Percentiles rank a stretch among this genome's conserved stretches.
These are phyloP conservation scores for Eruca vesicaria DNA, from an alignment of 441 rosid species.

Conservation along the genomic window DNA sequence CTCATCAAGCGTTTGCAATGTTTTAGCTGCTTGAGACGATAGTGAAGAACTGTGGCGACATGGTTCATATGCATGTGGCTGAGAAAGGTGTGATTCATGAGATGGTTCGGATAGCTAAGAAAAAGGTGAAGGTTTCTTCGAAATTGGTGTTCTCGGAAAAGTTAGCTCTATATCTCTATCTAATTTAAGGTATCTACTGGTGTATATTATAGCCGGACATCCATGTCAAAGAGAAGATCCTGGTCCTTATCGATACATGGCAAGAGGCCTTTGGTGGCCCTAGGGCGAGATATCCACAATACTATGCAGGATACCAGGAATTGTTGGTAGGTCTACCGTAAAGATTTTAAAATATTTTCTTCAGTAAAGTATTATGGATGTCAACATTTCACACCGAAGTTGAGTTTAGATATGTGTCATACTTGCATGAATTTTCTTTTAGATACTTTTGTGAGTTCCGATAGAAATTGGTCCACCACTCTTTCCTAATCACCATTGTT, in stretches of 20 bases:
- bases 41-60: conserved; percentile 94
- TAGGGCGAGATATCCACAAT: conserved; percentile 96
- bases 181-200: conserved; percentile 30
- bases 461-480: conserved; percentile 6
- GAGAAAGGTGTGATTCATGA: conserved; percentile 93
- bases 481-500: conserved; percentile 16
- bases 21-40: conserved; percentile 91
- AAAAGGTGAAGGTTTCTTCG: conserved; percentile 64
- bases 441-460: conserved; percentile 4
- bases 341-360: conserved; percentile 2
- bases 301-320: conserved; percentile 93
- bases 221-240: conserved; percentile 92
- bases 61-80: conserved; percentile 97
- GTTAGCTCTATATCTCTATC: conserved; percentile 12
- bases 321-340: conserved; percentile 72
- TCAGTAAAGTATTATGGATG: background rate
- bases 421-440: background rate
- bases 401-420: background rate
- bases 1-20: conserved; percentile 18
- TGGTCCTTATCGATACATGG: conserved; percentile 88
- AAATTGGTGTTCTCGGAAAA: conserved; percentile 4
- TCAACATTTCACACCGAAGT: background rate
- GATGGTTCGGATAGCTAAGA: conserved; percentile 88
- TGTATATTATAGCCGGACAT: conserved; percentile 65
- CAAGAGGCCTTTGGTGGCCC: conserved; percentile 99